Evolutionary conservation across 805 yeast genomes (phyloP), one percentile per base, ranked within the genome.

Genomic region (Hanseniaspora pseudoguilliermondii): DNA sequence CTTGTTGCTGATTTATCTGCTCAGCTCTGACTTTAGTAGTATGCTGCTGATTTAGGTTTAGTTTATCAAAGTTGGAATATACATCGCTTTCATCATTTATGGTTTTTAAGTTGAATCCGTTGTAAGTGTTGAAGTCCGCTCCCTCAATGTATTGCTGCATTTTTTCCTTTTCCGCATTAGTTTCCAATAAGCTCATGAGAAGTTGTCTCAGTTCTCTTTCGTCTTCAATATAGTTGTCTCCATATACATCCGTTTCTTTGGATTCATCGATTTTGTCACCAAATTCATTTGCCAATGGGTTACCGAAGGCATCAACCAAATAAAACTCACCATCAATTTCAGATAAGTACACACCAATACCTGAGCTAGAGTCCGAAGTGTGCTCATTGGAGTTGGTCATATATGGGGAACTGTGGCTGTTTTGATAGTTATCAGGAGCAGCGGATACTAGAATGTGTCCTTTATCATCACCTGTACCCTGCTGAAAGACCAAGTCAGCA

Each of bases 221-320:
- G 39, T 53, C 56, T 36, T 53, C 50, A n/a, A 10, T 34, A 21
- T 25, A 38, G 7, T 38, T 47, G 10, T 34, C 47, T 15, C 54
- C 59, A 27, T 55, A 54, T 3, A 5, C 35, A 15, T 36, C 51
- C 57, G 29, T 48, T 55, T 54, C 52, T 15, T 47, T 43, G 8
- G 27, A 38, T 11, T 46, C 48, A 32, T 46, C 35, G 36, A 32
- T 11, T 56, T 49, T 18, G 57, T 35, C 57, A 60, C 41, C 49
- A 56, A 58, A 15, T 58, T 63, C 63, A 29, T 59, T 57, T 27
- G 62, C 57, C 29, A 61, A 42, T 15, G 58, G 44, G 39, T 52
- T 55, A 15, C 54, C 49, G 15, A 52, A 43, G 1, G 59, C 59
- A 49, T 62, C 64, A 29, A 61, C 63, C 20, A 55, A 29, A 13